Base-by-base conservation (phyloP, 305 asterid species). In the Monarda citriodora region DNA sequence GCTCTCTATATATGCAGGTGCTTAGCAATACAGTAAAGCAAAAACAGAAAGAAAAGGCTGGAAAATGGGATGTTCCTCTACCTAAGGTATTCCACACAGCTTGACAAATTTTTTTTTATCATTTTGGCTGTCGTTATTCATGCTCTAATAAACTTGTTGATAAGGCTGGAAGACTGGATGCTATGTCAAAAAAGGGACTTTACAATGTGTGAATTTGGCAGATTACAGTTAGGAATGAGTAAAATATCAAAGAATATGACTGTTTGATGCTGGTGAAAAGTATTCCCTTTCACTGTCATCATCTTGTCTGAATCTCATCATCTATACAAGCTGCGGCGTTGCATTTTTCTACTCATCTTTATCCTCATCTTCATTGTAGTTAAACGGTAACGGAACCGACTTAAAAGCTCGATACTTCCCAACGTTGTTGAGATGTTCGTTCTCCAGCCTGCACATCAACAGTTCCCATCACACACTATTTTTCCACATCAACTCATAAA, bases 321-420 rank as follows among this genome's bases (percentile, higher is more conserved):
- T 45, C 37, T 47, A 40, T 32, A 23, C 53, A 48, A 48, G 14
- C 58, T 65, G 9, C 34, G 32, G 41, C 56, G 38, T 53, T 36
- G 29, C 25, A 3, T 34, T 12, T 12, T 14, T 53, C 69, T 81
- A 81, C 51, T 75, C 69, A 44, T 82, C 79, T 60, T 72, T 75
- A 18, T 77, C 82, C 52, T 79, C 86, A 10, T 79, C 83, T 20
- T 70, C 72, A 3, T 79, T 77, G 20, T 74, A 75, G 57, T 79
- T 78, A 72, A 84, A 84, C 18, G 91, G 95, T 13, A 84, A 42
- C 5, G 95, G 95, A 56, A 83, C 87, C 7, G 91, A 77, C 63
- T 86, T 83, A 78, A 86, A 86, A 70, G 95, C 95, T 5, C 95
- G 85, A 32, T 45, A 81, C 53, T 81, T 82, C 15, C 95, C 95